phyloP scores from a whole-genome alignment of 1,284 basidiomycete genomes.

The Hymenochaete sp. region DNA sequence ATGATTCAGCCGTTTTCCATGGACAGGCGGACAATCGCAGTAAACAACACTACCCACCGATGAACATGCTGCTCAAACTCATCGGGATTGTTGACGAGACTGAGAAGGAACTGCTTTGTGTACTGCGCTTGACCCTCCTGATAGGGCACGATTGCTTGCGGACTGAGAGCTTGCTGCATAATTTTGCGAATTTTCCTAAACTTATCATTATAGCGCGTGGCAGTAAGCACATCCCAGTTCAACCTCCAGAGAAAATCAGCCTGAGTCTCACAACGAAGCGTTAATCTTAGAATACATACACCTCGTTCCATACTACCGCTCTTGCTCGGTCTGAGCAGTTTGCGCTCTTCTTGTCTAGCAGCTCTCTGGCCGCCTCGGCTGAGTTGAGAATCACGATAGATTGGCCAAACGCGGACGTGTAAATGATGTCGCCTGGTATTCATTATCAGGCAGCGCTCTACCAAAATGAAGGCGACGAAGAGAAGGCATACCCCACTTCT shows the following conservation, averaged over 20 bases:
- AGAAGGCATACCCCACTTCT: slow-evolving; percentile 24
- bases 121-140: slow-evolving; percentile 26
- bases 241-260: slow-evolving; percentile 12
- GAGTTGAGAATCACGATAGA: slow-evolving; percentile 30
- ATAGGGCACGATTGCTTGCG: slow-evolving; percentile 23
- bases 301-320: slow-evolving; percentile 27
- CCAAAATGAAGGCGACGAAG: neutral
- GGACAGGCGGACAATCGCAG: neutral
- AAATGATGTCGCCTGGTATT: slow-evolving; percentile 13
- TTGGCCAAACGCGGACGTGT: slow-evolving; percentile 23
- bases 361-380: slow-evolving; percentile 24
- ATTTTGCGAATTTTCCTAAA: slow-evolving; percentile 31
- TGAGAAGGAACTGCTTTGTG: slow-evolving; percentile 25
- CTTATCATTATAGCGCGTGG: slow-evolving; percentile 28
- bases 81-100: slow-evolving; percentile 25
- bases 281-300: slow-evolving; percentile 16
- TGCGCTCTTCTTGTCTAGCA: slow-evolving; percentile 29
- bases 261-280: neutral
- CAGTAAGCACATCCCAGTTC: slow-evolving; percentile 27
- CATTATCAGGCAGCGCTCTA: neutral
- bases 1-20: neutral
- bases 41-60: slow-evolving; percentile 20
- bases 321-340: slow-evolving; percentile 32
- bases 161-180: slow-evolving; percentile 26
- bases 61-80: slow-evolving; percentile 23